A percentile compares a stretch with the other conserved stretches of the same genome.
These are phyloP conservation scores for Claviceps africana DNA, from an alignment of 2,329 filamentous ascomycete genomes.

Conservation along the genomic window DNA sequence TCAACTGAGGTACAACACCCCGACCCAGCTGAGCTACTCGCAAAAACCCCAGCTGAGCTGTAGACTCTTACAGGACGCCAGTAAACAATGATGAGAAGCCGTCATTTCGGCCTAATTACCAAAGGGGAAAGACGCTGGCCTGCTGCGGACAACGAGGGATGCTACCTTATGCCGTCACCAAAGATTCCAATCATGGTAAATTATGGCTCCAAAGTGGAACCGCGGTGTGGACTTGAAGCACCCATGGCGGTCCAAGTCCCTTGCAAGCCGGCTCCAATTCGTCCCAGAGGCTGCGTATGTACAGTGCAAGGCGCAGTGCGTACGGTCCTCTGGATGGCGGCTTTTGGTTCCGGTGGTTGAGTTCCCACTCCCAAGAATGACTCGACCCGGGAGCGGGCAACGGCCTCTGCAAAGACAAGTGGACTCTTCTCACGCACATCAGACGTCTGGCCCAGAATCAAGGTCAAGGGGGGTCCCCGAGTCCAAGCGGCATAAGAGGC, in stretches of 20 bases:
- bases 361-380: constrained; percentile 4
- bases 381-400: constrained; percentile 1
- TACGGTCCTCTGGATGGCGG: not conserved
- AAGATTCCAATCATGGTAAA: constrained; percentile 4
- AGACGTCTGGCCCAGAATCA: not conserved
- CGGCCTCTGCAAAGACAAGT: constrained; percentile 2
- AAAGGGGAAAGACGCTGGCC: not conserved
- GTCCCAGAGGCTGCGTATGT: not conserved
- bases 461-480: constrained; percentile 2
- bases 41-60: too few species aligned
- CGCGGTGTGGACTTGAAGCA: constrained; percentile 9
- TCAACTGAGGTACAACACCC: too few species aligned
- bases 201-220: constrained; percentile 9
- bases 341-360: not conserved
- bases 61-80: not conserved
- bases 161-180: constrained; percentile 4
- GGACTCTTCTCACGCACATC: constrained; percentile 3
- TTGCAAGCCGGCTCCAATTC: not conserved
- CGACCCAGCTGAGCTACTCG: too few species aligned
- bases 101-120: not conserved
- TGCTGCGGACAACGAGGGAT: not conserved
- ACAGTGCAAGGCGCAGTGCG: not conserved
- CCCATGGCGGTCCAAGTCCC: not conserved
- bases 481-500: not conserved
- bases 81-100: not conserved